Evolutionary conservation across 768 basidiomycete species (phyloP).

Genomic region (Kwoniella dendrophila): DNA sequence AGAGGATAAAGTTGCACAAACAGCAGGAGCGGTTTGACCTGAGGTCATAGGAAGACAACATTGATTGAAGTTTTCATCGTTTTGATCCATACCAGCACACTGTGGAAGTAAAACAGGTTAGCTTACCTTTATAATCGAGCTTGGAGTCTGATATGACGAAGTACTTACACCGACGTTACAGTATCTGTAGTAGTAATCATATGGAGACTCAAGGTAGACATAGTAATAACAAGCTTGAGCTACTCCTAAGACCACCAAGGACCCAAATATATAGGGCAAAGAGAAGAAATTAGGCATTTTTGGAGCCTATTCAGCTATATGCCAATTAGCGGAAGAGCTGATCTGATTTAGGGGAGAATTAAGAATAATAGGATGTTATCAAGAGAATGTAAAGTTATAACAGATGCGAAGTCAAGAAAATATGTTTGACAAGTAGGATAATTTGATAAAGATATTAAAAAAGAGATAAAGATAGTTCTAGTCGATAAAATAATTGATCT

Average conservation of each 20-base stretch:
- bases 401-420: background rate
- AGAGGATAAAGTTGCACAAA: conserved; percentile 15
- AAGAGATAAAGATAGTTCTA: too few species aligned
- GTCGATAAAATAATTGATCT: too few species aligned
- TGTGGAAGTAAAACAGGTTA: background rate
- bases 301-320: background rate
- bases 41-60: conserved; percentile 26
- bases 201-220: conserved; percentile 32
- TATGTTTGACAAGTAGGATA: background rate
- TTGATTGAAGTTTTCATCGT: conserved; percentile 17
- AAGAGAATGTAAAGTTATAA: too few species aligned
- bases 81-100: conserved; percentile 16
- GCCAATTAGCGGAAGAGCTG: background rate
- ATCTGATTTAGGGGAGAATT: background rate
- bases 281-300: conserved; percentile 29
- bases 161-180: conserved; percentile 27
- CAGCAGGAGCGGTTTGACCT: conserved; percentile 22
- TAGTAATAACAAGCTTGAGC: conserved; percentile 35
- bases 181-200: conserved; percentile 25
- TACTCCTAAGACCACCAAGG: conserved; percentile 29
- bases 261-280: conserved; percentile 14
- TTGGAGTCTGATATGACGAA: background rate
- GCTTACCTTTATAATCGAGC: background rate
- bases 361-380: too few species aligned
- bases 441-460: conserved; percentile 1